These are phyloP conservation scores for Usnea hakonensis DNA, from an alignment of 495 filamentous ascomycete species.

Conservation along the genomic window DNA sequence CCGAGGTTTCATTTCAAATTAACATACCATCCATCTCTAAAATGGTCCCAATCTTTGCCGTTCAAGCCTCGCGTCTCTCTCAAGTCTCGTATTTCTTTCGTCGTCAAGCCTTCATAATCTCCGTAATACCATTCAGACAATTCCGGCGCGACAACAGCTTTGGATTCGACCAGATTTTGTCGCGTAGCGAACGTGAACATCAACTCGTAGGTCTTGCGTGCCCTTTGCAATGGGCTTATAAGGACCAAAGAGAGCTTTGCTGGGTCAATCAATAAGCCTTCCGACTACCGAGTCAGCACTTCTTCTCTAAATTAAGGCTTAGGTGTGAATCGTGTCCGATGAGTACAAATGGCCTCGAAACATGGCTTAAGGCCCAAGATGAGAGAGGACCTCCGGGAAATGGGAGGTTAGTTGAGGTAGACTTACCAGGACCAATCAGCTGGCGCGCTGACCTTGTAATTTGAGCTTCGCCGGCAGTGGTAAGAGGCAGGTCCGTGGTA, in stretches of 20 bases:
- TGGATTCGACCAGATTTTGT: conserved; percentile 27
- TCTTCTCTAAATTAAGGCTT: neutral
- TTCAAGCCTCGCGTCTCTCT: conserved; percentile 50
- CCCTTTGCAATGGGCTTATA: conserved; percentile 69
- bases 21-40: conserved; percentile 78
- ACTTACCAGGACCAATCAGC: conserved; percentile 64
- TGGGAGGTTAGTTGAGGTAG: neutral
- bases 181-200: conserved; percentile 41
- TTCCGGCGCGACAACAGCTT: conserved; percentile 53
- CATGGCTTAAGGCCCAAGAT: neutral
- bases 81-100: conserved; percentile 51
- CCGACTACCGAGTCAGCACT: neutral
- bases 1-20: too few relatives aligned
- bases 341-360: neutral
- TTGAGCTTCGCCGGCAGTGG: conserved; percentile 62
- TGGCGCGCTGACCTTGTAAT: conserved; percentile 60
- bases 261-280: conserved; percentile 59
- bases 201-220: conserved; percentile 67
- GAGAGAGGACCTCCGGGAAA: neutral
- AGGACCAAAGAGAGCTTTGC: conserved; percentile 64
- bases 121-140: conserved; percentile 86
- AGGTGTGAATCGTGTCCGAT: neutral
- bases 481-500: conserved; percentile 68
- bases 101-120: conserved; percentile 71
- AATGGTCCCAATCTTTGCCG: conserved; percentile 62